phyloP scores from a whole-genome alignment of 106 monocot species.

The Vanilla planifolia region DNA sequence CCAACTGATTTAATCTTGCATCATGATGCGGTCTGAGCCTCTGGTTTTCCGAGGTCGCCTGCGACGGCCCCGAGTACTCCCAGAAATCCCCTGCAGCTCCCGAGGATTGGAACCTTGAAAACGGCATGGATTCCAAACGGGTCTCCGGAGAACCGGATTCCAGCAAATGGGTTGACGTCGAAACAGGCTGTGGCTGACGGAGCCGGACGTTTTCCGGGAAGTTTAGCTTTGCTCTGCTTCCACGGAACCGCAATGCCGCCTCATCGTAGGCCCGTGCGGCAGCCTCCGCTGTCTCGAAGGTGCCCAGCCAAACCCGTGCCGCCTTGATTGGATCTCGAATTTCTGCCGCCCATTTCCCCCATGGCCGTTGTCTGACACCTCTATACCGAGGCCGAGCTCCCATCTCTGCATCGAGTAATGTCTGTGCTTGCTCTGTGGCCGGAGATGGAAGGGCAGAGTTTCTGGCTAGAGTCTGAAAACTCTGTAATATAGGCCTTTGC shows the following conservation, averaged over 20 bases:
- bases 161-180: not conserved
- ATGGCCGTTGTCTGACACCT: slow-evolving; percentile 62
- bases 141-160: slow-evolving; percentile 8
- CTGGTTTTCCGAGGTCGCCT: slow-evolving; percentile 16
- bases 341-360: slow-evolving; percentile 79
- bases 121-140: slow-evolving; percentile 3
- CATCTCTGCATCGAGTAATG: slow-evolving; percentile 4
- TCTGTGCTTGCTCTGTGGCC: not conserved
- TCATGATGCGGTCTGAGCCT: not conserved
- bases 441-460: not conserved
- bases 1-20: slow-evolving; percentile 5
- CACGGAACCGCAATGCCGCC: slow-evolving; percentile 53
- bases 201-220: slow-evolving; percentile 34
- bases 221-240: slow-evolving; percentile 56
- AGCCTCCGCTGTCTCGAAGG: slow-evolving; percentile 56
- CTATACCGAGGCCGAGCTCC: slow-evolving; percentile 28
- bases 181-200: not conserved
- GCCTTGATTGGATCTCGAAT: slow-evolving; percentile 62
- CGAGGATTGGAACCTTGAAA: not conserved
- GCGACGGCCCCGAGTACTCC: slow-evolving; percentile 32
- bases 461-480: not conserved
- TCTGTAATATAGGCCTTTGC: not conserved
- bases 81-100: slow-evolving; percentile 11
- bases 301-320: slow-evolving; percentile 68
- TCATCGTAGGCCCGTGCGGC: slow-evolving; percentile 65